These are phyloP conservation scores for Candolleomyces efflorescens DNA, from an alignment of 768 basidiomycete species.

Conservation along the genomic window DNA sequence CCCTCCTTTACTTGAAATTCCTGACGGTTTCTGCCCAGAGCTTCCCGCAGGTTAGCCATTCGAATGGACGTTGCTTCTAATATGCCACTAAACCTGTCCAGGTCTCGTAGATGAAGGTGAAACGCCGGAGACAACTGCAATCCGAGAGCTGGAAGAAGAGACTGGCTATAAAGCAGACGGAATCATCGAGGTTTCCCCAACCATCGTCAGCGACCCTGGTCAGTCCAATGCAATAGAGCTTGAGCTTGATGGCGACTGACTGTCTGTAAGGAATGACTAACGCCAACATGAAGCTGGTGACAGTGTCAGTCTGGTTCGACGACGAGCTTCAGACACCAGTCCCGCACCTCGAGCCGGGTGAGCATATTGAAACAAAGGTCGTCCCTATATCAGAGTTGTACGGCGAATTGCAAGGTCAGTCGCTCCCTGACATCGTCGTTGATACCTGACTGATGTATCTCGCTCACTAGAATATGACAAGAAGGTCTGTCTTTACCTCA, in stretches of 20 bases:
- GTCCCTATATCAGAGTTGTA: conserved; percentile 65
- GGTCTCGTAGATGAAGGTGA: conserved; percentile 88
- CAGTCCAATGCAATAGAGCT: conserved; percentile 8
- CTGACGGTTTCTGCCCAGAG: conserved; percentile 19
- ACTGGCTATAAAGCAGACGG: conserved; percentile 76
- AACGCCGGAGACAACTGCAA: conserved; percentile 72
- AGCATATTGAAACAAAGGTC: conserved; percentile 72
- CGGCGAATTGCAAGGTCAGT: conserved; percentile 61
- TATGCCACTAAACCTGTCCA: conserved; percentile 14
- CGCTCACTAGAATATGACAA: conserved; percentile 46
- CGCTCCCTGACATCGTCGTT: neutral
- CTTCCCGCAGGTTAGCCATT: conserved; percentile 31
- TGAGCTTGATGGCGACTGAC: conserved; percentile 4
- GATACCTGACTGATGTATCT: conserved; percentile 1
- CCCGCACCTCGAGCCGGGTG: conserved; percentile 80
- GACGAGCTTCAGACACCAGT: conserved; percentile 63
- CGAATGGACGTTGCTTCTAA: neutral
- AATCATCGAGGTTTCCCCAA: conserved; percentile 58
- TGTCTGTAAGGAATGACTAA: conserved; percentile 78
- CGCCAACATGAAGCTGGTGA: conserved; percentile 87
- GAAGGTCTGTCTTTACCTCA: conserved; percentile 37
- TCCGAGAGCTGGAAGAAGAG: conserved; percentile 90
- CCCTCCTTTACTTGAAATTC: neutral
- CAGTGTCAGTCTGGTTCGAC: conserved; percentile 64
- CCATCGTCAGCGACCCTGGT: conserved; percentile 74